Conservation (phyloP, 2,329 filamentous ascomycete genomes). For the Arthrobotrys pseudoclavata region DNA sequence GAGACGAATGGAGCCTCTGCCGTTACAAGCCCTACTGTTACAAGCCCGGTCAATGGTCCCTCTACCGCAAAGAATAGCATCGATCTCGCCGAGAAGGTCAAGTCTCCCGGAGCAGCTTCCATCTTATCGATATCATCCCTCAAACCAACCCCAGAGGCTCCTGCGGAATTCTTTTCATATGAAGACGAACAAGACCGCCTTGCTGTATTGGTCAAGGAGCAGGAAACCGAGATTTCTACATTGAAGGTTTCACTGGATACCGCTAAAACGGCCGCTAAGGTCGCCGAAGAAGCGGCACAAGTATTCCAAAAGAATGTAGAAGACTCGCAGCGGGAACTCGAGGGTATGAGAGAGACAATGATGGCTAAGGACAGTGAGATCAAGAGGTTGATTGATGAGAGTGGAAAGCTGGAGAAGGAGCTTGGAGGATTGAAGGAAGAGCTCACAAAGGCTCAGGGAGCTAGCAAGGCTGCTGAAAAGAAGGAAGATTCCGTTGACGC, state of each 20-base stretch:
- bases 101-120: constrained; percentile 62
- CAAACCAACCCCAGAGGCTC: constrained; percentile 64
- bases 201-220: constrained; percentile 79
- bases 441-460: constrained; percentile 66
- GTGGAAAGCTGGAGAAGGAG: constrained; percentile 64
- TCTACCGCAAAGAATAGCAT: constrained; percentile 65
- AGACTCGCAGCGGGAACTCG: constrained; percentile 75
- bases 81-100: constrained; percentile 64
- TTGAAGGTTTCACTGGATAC: constrained; percentile 78
- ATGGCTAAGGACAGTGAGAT: constrained; percentile 70
- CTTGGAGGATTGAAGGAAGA: constrained; percentile 68
- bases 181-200: constrained; percentile 87
- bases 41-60: constrained; percentile 58
- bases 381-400: constrained; percentile 66
- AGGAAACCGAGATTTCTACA: constrained; percentile 77
- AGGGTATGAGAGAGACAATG: constrained; percentile 70
- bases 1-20: constrained; percentile 43
- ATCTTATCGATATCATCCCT: constrained; percentile 67
- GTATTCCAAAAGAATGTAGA: constrained; percentile 76
- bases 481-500: constrained; percentile 30
- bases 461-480: constrained; percentile 60
- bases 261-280: constrained; percentile 78
- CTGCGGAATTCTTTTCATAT: constrained; percentile 90
- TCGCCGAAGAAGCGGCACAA: constrained; percentile 78
- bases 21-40: constrained; percentile 45